Percentiles rank a stretch among this genome's conserved stretches.
These are phyloP conservation scores for Mollisiaceae sp. DNA, from an alignment of 2,329 filamentous ascomycete genomes.

Conservation along the genomic window DNA sequence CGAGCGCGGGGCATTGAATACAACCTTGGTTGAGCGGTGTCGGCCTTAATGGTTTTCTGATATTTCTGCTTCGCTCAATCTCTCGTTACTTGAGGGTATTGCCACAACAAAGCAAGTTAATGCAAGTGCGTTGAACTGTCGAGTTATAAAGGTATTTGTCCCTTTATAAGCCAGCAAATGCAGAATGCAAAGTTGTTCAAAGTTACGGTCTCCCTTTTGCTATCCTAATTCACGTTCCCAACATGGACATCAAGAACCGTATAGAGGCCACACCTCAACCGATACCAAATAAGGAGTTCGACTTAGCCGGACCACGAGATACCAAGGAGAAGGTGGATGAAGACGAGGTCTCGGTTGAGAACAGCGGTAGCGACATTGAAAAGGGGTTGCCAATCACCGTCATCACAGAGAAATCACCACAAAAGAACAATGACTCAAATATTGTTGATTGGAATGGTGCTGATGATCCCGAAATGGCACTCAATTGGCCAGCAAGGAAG, in stretches of 20 bases:
- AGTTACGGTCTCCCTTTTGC: too few species aligned
- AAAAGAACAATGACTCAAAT: slow-evolving; percentile 16
- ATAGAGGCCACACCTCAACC: not conserved
- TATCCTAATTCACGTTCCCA: too few species aligned
- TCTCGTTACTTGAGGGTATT: not conserved
- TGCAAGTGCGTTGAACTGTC: not conserved
- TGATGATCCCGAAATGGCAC: slow-evolving; percentile 59
- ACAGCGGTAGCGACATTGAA: not conserved
- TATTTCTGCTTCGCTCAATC: not conserved
- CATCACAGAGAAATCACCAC: not conserved
- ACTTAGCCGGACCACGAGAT: not conserved
- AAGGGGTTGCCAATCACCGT: not conserved
- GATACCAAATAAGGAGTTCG: not conserved
- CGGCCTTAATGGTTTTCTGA: not conserved
- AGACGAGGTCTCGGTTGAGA: not conserved
- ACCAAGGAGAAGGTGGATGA: not conserved
- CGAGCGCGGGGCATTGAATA: not conserved
- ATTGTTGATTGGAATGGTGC: slow-evolving; percentile 60
- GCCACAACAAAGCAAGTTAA: not conserved
- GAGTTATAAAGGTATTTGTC: not conserved
- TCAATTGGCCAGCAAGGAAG: slow-evolving; percentile 50
- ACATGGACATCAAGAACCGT: not conserved
- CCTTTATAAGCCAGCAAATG: not conserved
- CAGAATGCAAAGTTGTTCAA: too few species aligned
- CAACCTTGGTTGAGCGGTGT: not conserved